phyloP scores from a whole-genome alignment of 768 basidiomycete species.

The Trametes punicea region DNA sequence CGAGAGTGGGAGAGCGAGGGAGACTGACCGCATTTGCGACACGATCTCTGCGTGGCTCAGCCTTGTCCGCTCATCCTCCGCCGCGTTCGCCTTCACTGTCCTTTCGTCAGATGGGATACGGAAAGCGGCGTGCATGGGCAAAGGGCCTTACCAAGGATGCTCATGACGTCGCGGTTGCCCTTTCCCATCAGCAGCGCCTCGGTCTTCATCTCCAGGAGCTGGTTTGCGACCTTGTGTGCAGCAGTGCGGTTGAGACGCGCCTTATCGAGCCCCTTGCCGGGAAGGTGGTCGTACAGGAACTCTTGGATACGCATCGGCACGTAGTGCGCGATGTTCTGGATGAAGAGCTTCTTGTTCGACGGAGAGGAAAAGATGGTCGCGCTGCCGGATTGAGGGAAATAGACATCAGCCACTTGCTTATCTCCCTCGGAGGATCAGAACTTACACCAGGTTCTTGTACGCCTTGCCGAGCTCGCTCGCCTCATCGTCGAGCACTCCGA shows the following conservation, averaged over 20 bases:
- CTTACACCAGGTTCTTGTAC: slow-evolving; percentile 43
- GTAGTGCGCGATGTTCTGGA: slow-evolving; percentile 38
- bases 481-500: slow-evolving; percentile 47
- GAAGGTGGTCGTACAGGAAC: slow-evolving; percentile 46
- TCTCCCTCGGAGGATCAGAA: too few relatives aligned
- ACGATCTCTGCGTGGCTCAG: slow-evolving; percentile 33
- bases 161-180: slow-evolving; percentile 51
- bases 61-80: slow-evolving; percentile 40
- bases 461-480: slow-evolving; percentile 54
- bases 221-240: slow-evolving; percentile 38
- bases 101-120: too few relatives aligned
- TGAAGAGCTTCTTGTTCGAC: slow-evolving; percentile 43
- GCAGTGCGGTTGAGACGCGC: slow-evolving; percentile 20
- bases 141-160: slow-evolving; percentile 45
- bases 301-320: slow-evolving; percentile 45
- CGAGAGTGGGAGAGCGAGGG: not conserved
- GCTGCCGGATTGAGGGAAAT: too few relatives aligned
- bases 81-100: slow-evolving; percentile 52
- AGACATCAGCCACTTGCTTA: too few relatives aligned
- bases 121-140: slow-evolving; percentile 22
- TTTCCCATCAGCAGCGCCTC: slow-evolving; percentile 47
- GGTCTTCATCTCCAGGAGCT: slow-evolving; percentile 46
- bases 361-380: slow-evolving; percentile 48
- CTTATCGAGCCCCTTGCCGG: slow-evolving; percentile 42
- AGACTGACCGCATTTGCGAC: slow-evolving; percentile 28